phyloP scores from a whole-genome alignment of 805 yeast species.

The Starmerella geochares region DNA sequence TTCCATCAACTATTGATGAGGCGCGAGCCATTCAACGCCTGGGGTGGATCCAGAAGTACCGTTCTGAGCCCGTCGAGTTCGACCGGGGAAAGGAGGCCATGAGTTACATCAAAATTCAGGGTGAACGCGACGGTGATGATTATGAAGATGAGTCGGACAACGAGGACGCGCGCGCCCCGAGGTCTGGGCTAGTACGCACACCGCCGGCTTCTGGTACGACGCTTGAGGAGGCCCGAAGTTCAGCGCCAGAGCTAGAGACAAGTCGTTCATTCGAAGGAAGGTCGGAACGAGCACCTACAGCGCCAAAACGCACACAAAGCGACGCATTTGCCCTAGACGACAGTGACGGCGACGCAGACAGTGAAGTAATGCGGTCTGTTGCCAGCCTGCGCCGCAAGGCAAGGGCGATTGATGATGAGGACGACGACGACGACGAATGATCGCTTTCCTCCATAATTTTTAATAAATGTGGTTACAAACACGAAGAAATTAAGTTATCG shows the following conservation, averaged over 20 bases:
- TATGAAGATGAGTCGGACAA: constrained; percentile 16
- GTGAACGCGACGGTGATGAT: constrained; percentile 25
- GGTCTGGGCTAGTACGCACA: too few species aligned
- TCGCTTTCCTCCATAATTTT: too few species aligned
- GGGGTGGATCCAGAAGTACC: constrained; percentile 38
- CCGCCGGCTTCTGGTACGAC: too few species aligned
- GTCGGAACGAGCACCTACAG: too few species aligned
- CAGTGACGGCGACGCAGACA: constrained; percentile 27
- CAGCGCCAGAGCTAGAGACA: too few species aligned
- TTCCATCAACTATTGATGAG: constrained; percentile 32
- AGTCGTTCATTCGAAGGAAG: too few species aligned
- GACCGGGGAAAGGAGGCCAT: constrained; percentile 32
- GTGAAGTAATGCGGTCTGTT: constrained; percentile 20
- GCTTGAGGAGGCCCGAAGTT: too few species aligned
- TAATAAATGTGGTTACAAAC: too few species aligned
- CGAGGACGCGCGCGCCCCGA: not conserved
- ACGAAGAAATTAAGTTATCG: constrained; percentile 5
- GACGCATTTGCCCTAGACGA: constrained; percentile 31
- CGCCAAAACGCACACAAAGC: constrained; percentile 5
- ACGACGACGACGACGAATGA: constrained; percentile 10
- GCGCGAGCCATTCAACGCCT: constrained; percentile 32
- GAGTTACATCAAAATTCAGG: constrained; percentile 28
- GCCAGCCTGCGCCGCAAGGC: constrained; percentile 9
- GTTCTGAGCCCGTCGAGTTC: constrained; percentile 32
- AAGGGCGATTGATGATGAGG: constrained; percentile 15